Conservation (phyloP, 2,329 filamentous ascomycete species). For the Chaetomium globosum region DNA sequence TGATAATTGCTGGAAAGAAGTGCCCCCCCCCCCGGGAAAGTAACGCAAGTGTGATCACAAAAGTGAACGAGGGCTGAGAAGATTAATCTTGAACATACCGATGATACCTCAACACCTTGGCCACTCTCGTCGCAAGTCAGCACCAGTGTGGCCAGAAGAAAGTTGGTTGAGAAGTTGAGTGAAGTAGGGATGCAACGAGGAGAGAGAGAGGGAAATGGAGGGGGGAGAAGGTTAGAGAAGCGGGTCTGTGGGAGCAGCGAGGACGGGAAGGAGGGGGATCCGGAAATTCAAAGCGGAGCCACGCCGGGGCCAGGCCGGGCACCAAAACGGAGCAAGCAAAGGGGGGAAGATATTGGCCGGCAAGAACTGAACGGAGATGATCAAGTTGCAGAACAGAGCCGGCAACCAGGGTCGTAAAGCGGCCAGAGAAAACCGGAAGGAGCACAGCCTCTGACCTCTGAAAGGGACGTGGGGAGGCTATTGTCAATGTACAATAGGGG, state of each 20-base stretch:
- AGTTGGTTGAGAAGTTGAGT: not conserved
- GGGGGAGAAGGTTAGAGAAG: not conserved
- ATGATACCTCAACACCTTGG: not conserved
- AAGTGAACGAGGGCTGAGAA: not conserved
- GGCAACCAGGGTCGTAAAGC: too few species aligned
- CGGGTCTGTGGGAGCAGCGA: not conserved
- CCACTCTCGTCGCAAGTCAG: not conserved
- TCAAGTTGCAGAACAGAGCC: too few species aligned
- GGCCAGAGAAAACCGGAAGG: too few species aligned
- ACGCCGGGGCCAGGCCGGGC: too few species aligned
- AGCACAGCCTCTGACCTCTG: too few species aligned
- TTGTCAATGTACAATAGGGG: not conserved
- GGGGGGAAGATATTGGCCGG: too few species aligned
- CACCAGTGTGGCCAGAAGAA: not conserved
- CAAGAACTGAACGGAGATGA: too few species aligned
- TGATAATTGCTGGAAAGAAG: not conserved
- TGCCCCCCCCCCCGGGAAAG: not conserved
- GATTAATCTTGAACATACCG: not conserved
- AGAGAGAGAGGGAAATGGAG: not conserved
- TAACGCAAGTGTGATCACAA: not conserved
- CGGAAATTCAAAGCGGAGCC: not conserved
- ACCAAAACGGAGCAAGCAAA: too few species aligned
- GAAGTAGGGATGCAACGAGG: not conserved
- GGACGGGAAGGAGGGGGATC: not conserved
- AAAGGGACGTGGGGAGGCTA: not conserved